Percentiles rank a stretch among this genome's conserved stretches.
These are phyloP conservation scores for Mrakia hoshinonis DNA, from an alignment of 768 basidiomycete genomes.

Conservation along the genomic window DNA sequence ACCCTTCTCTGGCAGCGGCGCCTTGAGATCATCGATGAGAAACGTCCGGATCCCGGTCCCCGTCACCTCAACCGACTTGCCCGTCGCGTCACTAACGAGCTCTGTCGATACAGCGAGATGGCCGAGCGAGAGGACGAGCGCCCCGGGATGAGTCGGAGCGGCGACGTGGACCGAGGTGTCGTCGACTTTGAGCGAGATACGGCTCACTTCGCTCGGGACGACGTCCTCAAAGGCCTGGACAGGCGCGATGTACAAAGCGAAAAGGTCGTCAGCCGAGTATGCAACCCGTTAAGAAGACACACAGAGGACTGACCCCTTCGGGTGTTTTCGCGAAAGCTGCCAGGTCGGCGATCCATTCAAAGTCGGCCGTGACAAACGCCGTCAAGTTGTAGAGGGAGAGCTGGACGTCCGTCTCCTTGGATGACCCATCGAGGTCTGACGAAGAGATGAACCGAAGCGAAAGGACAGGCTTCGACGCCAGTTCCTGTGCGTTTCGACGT, in stretches of 20 bases:
- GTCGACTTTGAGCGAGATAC: slow-evolving; percentile 54
- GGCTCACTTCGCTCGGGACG: slow-evolving; percentile 77
- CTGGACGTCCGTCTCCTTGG: slow-evolving; percentile 72
- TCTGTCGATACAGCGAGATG: slow-evolving; percentile 64
- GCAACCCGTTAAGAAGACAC: no score
- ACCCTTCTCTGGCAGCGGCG: slow-evolving; percentile 17
- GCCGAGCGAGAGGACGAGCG: slow-evolving; percentile 54
- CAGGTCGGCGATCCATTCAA: slow-evolving; percentile 58
- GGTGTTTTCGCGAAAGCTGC: slow-evolving; percentile 65
- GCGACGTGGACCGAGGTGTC: slow-evolving; percentile 60
- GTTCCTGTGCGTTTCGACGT: background rate
- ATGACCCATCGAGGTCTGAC: slow-evolving; percentile 51
- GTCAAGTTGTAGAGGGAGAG: slow-evolving; percentile 58
- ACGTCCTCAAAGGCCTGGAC: slow-evolving; percentile 86
- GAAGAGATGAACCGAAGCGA: slow-evolving; percentile 57
- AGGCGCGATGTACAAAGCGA: no score
- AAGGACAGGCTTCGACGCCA: slow-evolving; percentile 30
- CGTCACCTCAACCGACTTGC: slow-evolving; percentile 49
- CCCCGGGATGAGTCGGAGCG: slow-evolving; percentile 52
- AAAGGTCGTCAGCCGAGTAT: no score
- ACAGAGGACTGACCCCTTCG: slow-evolving; percentile 58
- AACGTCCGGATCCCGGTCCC: slow-evolving; percentile 50
- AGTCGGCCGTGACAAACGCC: slow-evolving; percentile 54
- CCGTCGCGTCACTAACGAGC: slow-evolving; percentile 57
- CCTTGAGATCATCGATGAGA: slow-evolving; percentile 50